Conservation (phyloP, 2,329 filamentous ascomycete genomes). For the Cordyceps militaris region DNA sequence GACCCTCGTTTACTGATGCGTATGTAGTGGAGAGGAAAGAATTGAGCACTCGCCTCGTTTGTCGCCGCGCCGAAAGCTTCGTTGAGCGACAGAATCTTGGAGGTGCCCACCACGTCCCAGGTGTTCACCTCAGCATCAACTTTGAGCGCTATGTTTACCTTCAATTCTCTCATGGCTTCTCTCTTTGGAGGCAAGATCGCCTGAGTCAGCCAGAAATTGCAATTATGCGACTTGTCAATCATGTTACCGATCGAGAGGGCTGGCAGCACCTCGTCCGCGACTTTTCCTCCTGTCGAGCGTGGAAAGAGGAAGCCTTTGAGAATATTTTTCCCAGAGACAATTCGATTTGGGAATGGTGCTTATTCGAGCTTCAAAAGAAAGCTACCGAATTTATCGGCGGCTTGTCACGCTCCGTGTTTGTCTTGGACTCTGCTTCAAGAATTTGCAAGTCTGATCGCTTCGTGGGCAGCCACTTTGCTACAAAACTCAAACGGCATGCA, state of each 20-base stretch:
- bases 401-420: neutral
- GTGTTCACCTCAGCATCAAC: neutral
- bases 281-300: neutral
- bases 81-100: neutral
- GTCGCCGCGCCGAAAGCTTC: neutral
- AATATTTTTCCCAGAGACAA: neutral
- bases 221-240: neutral
- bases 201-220: neutral
- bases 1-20: neutral
- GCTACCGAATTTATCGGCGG: neutral
- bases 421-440: neutral
- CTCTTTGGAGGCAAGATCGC: neutral
- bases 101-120: neutral
- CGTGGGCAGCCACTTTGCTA: neutral
- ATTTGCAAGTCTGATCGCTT: slow-evolving; percentile 2
- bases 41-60: neutral
- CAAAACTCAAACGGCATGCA: neutral
- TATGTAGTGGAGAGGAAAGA: neutral
- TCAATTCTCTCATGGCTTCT: slow-evolving; percentile 1
- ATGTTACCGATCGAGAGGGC: neutral
- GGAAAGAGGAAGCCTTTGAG: neutral
- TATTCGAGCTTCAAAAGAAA: slow-evolving; percentile 1
- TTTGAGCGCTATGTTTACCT: neutral
- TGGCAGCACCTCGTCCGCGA: neutral
- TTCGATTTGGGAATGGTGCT: neutral